These are phyloP conservation scores for Allium cepa DNA, from an alignment of 106 monocot species.

Conservation along the genomic window DNA sequence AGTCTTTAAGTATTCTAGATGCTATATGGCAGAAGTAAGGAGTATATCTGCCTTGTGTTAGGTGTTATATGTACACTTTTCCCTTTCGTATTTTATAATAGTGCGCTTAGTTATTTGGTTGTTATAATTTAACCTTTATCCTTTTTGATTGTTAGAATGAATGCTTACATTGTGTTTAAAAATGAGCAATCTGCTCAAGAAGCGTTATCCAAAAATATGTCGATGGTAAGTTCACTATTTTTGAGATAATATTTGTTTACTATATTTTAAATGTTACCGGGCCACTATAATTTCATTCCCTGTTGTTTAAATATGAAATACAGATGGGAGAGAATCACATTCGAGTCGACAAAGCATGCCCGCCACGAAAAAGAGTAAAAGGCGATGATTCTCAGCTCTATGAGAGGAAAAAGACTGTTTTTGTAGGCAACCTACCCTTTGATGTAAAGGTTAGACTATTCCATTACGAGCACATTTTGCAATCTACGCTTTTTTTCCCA, in stretches of 20 bases:
- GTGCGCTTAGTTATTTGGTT: no score
- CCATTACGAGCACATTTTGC: background rate
- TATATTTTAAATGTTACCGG: no score
- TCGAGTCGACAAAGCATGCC: constrained; percentile 92
- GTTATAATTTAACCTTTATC: background rate
- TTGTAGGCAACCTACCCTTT: constrained; percentile 96
- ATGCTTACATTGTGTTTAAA: constrained; percentile 93
- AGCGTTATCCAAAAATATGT: constrained; percentile 74
- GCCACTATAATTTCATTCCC: no score
- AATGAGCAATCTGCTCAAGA: constrained; percentile 74
- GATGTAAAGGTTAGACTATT: constrained; percentile 65
- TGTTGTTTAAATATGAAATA: background rate
- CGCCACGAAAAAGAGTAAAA: constrained; percentile 87
- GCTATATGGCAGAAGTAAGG: background rate
- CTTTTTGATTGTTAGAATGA: constrained; percentile 42
- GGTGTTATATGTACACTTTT: no score
- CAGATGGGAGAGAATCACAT: constrained; percentile 90
- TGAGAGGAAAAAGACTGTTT: constrained; percentile 82
- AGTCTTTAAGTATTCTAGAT: background rate
- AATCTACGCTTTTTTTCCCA: background rate
- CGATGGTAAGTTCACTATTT: constrained; percentile 27
- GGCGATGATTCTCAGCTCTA: constrained; percentile 58
- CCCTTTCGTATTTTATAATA: no score
- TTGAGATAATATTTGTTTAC: background rate
- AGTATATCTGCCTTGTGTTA: background rate